Evolutionary conservation across 179 eudicot genomes (phyloP).

Genomic region (Patellifolia procumbens): DNA sequence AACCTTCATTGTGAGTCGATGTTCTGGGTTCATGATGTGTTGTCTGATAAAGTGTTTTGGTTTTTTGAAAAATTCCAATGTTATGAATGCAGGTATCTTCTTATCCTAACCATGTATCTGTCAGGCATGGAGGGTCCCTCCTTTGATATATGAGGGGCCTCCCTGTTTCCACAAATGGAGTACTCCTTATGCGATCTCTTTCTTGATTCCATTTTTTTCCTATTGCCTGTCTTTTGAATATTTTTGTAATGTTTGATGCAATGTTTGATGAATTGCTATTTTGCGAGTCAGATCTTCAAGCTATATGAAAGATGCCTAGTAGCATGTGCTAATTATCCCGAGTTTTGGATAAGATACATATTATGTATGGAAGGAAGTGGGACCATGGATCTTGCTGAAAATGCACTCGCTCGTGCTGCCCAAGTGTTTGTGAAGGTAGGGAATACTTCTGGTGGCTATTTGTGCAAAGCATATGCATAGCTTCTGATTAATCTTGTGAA

Average conservation of each 20-base stretch:
- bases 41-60: slow-evolving; percentile 47
- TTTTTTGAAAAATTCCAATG: slow-evolving; percentile 77
- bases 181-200: slow-evolving; percentile 79
- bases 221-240: slow-evolving; percentile 21
- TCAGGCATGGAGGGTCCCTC: slow-evolving; percentile 99
- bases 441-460: no score
- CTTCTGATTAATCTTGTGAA: background rate
- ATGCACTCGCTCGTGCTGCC: slow-evolving; percentile 97
- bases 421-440: slow-evolving; percentile 94
- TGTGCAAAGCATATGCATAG: background rate
- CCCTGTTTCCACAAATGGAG: slow-evolving; percentile 85
- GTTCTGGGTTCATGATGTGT: slow-evolving; percentile 98
- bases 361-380: slow-evolving; percentile 91
- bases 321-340: slow-evolving; percentile 98
- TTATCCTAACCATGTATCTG: slow-evolving; percentile 98
- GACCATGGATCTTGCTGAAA: slow-evolving; percentile 87
- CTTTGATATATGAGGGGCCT: slow-evolving; percentile 94
- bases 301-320: slow-evolving; percentile 94
- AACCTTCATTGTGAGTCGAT: slow-evolving; percentile 99
- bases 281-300: slow-evolving; percentile 77
- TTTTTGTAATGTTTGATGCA: slow-evolving; percentile 32
- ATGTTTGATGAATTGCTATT: slow-evolving; percentile 18
- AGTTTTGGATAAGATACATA: slow-evolving; percentile 89
- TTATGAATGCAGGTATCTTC: slow-evolving; percentile 99
- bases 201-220: slow-evolving; percentile 37